Evolutionary conservation across 352 stramenopile genomes (phyloP), one percentile per base, ranked within the genome.

Genomic region (Phytophthora pluvialis): DNA sequence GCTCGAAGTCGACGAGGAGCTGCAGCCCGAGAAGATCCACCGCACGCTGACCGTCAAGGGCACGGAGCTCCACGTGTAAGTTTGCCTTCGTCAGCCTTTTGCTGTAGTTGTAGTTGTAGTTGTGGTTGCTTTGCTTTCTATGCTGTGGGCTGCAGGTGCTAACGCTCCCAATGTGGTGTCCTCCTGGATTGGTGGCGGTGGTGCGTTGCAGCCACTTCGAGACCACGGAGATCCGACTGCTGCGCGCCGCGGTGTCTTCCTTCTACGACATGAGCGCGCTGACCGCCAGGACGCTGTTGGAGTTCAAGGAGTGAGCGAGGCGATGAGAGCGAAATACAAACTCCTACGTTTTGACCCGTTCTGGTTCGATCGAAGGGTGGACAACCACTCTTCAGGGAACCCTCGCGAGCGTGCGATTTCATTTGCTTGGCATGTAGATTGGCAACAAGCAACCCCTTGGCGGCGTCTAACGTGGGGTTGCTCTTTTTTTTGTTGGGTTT

Each of bases 191-290:
- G 47, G 5, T 59, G 46, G 50, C 62, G 28, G 26, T 48, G 39
- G 16, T 64, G 44, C 28, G n/a, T 21, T 69, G 51, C 60, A 96
- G 88, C 35, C 83, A 89, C 61, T 94, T 94, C 61, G 69, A 91
- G 58, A 85, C 88, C 26, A 93, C 82, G 45, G 88, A 96, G 65
- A 88, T 93, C 53, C 86, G 88, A 49, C 67, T 96, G 57, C 71
- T 96, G 59, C 88, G 88, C 49, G 88, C 87, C 16, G 88, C 88
- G 4, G 88, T 94, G 40, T 91, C 86, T 26, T 96, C 88, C 8
- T 96, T 93, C 61, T 96, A 94, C 62, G 88, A 96, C 50, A 96
- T 96, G 86, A 76, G 78, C 26, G 65, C 93, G 36, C 70, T 96
- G 45, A 71, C 88, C 13, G 67, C 83, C 18, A 83, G 86, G 21